A percentile compares a stretch with the other conserved stretches of the same genome.
Conservation (phyloP, 345 rosid genomes). For the Psidium friedrichsthalianum region DNA sequence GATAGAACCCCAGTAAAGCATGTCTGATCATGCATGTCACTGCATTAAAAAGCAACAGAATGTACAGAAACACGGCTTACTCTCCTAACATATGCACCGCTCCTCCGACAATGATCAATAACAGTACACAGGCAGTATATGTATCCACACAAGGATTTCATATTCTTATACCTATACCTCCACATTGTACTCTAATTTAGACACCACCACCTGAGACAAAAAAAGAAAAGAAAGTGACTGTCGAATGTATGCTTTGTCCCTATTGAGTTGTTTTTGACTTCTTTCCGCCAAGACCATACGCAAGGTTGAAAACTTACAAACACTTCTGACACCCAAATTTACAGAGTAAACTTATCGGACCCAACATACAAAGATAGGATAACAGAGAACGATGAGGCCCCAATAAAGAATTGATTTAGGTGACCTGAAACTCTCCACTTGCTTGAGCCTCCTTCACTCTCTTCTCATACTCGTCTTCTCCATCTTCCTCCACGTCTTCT, state of each 20-base stretch:
- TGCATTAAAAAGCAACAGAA: not conserved
- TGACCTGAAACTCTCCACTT: slow-evolving; percentile 8
- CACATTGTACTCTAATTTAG: not conserved
- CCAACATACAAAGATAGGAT: not conserved
- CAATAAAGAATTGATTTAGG: not conserved
- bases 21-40: not conserved
- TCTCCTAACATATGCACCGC: not conserved
- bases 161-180: not conserved
- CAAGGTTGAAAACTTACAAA: not conserved
- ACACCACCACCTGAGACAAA: not conserved
- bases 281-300: not conserved
- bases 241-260: not conserved
- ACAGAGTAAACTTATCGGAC: not conserved
- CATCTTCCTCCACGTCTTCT: not conserved
- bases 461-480: slow-evolving; percentile 32
- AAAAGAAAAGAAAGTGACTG: not conserved
- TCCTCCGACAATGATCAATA: not conserved
- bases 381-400: not conserved
- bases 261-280: not conserved
- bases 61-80: not conserved
- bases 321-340: not conserved
- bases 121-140: not conserved
- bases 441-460: slow-evolving; percentile 11
- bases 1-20: not conserved
- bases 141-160: not conserved